A percentile compares a stretch with the other conserved stretches of the same genome.
phyloP scores from a whole-genome alignment of 139 green algal species.

The Chlamydomonas incerta region DNA sequence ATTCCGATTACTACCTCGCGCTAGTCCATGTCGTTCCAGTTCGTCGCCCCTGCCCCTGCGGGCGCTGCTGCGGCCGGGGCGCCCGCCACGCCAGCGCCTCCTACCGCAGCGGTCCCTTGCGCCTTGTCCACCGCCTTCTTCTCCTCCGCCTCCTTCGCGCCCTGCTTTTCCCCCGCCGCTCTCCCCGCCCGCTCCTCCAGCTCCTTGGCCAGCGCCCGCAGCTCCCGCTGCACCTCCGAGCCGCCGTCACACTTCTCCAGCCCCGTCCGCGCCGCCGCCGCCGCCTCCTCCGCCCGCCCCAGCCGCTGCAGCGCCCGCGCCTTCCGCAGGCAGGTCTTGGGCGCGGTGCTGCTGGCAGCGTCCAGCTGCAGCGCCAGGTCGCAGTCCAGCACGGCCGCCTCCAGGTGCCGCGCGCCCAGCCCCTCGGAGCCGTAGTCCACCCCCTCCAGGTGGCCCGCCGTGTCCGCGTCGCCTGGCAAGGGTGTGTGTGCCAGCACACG shows the following conservation, averaged over 20 bases:
- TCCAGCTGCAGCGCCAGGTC: constrained; percentile 17
- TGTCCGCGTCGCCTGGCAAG: constrained; percentile 32
- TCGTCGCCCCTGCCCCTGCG: neutral
- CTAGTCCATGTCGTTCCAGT: constrained; percentile 41
- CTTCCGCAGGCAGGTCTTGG: constrained; percentile 46
- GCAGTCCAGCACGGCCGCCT: constrained; percentile 45
- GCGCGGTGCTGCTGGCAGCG: neutral
- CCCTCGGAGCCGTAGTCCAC: constrained; percentile 1
- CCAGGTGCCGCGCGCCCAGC: constrained; percentile 9
- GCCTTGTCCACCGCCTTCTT: neutral
- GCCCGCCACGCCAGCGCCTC: no score
- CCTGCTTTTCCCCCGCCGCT: neutral
- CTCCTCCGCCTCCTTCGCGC: neutral
- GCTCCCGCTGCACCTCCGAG: neutral
- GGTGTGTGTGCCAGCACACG: no score
- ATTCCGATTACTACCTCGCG: no score
- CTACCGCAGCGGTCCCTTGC: no score
- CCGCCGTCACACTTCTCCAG: constrained; percentile 6
- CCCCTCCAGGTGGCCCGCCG: constrained; percentile 31
- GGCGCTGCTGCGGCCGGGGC: no score
- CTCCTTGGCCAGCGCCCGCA: neutral
- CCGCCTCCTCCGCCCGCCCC: constrained; percentile 10
- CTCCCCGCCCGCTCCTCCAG: neutral
- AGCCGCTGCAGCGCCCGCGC: constrained; percentile 30
- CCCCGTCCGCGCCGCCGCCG: constrained; percentile 13